Evolutionary conservation across 73 alveolate genomes (phyloP), one percentile per base, ranked within the genome.

Genomic region (Paramecium sonneborni): DNA sequence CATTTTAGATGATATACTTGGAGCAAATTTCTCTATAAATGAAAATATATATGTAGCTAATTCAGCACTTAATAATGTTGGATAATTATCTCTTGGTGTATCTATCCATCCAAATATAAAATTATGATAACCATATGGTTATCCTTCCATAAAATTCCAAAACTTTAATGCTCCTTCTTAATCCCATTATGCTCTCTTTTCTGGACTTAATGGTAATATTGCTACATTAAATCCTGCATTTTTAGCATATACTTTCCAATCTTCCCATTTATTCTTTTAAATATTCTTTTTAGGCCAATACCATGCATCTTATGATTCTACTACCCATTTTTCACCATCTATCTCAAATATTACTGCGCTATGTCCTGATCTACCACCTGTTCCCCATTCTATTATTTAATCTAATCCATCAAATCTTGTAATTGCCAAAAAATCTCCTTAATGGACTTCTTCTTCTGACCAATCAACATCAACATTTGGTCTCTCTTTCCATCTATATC

Each of bases 281-380:
- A 97, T 95, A 44, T 97, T 96, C 74, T 92, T 92, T 10, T 88
- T 93, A 58, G 99, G 99, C 99, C 99, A 97, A 95, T 97, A 97
- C 97, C 98, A 94, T 43, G 96, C 99, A 93, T 97, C 99, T 93
- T 97, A 97, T 57, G 96, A 48, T 93, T 97, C 99, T 35, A 97
- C 92, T 34, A 97, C 95, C 91, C 96, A 95, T 32, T 95, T 94
- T 30, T 93, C 98, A 18, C 96, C 96, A 57, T 93, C 97, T 8
- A 85, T 92, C 24, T 97, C 98, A 21, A 97, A 91, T 24, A 97
- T 96, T n/a, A 95, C 96, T 14, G 95, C 95, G 21, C 97, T 86
- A 91, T 97, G 99, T 38, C 99, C 99, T 35, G 93, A 85, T 46
- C 95, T 96, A 32, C 98, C 74, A 2, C 99, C 99, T 9, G 99